These are phyloP conservation scores for Malus hybrid DNA, from an alignment of 331 rosid genomes.

Conservation along the genomic window DNA sequence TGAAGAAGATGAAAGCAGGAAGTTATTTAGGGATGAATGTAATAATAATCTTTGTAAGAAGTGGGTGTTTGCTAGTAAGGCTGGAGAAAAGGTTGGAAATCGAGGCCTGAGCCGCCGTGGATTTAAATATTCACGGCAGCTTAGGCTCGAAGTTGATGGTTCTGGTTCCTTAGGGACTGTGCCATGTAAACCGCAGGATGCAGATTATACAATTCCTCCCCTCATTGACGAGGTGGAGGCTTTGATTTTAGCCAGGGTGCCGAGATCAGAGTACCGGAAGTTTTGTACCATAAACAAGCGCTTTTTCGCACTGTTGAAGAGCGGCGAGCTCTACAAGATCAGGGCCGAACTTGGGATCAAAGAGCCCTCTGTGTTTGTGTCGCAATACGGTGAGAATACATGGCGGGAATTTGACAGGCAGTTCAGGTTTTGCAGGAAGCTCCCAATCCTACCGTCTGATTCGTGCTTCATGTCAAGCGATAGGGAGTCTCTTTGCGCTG, in stretches of 20 bases:
- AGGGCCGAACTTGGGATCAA: slow-evolving; percentile 45
- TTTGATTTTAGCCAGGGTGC: slow-evolving; percentile 56
- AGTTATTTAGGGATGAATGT: slow-evolving; percentile 5
- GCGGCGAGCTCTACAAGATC: slow-evolving; percentile 58
- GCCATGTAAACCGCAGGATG: slow-evolving; percentile 54
- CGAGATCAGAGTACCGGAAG: slow-evolving; percentile 62
- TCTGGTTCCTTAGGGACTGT: slow-evolving; percentile 23
- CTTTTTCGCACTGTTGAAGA: slow-evolving; percentile 34
- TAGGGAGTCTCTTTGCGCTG: slow-evolving; percentile 72
- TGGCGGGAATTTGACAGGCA: slow-evolving; percentile 74
- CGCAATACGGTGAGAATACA: slow-evolving; percentile 49
- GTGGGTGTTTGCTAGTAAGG: slow-evolving; percentile 3
- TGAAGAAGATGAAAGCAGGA: not conserved
- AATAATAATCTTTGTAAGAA: not conserved
- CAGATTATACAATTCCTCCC: slow-evolving; percentile 52
- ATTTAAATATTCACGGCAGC: slow-evolving; percentile 7
- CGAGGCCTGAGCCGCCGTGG: not conserved
- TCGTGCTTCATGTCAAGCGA: slow-evolving; percentile 36
- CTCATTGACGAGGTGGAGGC: slow-evolving; percentile 72
- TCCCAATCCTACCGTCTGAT: slow-evolving; percentile 58
- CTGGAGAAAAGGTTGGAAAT: not conserved
- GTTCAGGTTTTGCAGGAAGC: slow-evolving; percentile 40
- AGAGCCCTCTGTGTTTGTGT: slow-evolving; percentile 73
- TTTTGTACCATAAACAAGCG: slow-evolving; percentile 46
- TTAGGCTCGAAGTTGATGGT: not conserved